Evolutionary conservation across 495 filamentous ascomycete genomes (phyloP), one percentile per base, ranked within the genome.

Genomic region (Podospora comata): DNA sequence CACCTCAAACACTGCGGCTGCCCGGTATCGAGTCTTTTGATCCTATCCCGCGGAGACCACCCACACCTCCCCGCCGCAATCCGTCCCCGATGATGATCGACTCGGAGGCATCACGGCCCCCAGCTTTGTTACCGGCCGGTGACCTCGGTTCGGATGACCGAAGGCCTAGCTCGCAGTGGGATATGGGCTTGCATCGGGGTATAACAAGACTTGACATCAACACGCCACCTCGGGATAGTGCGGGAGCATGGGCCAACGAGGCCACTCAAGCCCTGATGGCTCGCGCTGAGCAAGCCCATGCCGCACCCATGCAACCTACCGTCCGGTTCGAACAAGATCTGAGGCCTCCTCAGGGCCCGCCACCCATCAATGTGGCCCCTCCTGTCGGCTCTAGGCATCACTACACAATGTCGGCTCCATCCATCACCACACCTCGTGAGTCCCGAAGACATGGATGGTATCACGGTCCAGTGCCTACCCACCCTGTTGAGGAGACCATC

Each of bases 1-100:
- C 74, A 6, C 77, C 67, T 20, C 67, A 77, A 6, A 73, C 81
- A 0, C 78, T 90, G 20, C 87, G 92, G 30, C 80, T 97, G 27
- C 93, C 93, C 0, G 93, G 93, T 7, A 97, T 97, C 70, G 92
- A 95, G 73, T 94, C 91, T 48, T 96, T 97, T 69, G 92, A 94
- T 74, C 88, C 90, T 60, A 83, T 90, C 5, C 87, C 86, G 5
- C 80, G 84, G 34, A 85, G 86, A 54, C 85, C 88, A 6, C 73
- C 83, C 48, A 84, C 91, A 3, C 90, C 92, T 5, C 85, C 88
- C 3, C 82, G 85, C 9, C 86, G 88, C 32, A 82, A 85, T 65
- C 78, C 85, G 0, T 91, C 88, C 64, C 89, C 90, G 1, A 91
- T 92, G 89, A 83, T 88, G 71, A 77, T 91, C 55, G 90, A 92